Evolutionary conservation across 2,329 filamentous ascomycete species (phyloP), one percentile per base, ranked within the genome.

Genomic region (Colletotrichum camelliae): DNA sequence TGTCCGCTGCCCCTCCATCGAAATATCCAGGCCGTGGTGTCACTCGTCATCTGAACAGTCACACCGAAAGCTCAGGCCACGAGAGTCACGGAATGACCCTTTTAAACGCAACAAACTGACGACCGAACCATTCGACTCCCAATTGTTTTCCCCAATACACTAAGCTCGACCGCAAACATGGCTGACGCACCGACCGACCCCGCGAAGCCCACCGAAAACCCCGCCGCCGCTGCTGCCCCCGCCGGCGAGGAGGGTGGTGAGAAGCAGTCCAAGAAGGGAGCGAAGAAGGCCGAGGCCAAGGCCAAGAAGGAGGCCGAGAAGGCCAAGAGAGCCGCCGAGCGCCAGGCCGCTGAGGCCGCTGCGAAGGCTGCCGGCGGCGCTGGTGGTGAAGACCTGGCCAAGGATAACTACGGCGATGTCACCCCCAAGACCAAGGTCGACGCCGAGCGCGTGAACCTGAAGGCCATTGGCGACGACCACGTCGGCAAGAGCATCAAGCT

Each of bases 271-370:
- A 96, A 97, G 87, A 96, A 93, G 85, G 95, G 93, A 18, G 87
- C 94, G 78, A 97, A 97, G 88, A 98, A 97, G 88, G 93, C 94
- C 61, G 94, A 94, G 80, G 90, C 90, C 77, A 97, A 97, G 87
- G 95, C 96, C 33, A 96, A 96, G 87, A 96, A 96, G 84, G 96
- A 97, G 86, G 94, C 94, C 15, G 90, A 92, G 83, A 97, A 97
- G 86, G 94, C 94, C 81, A 83, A 91, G 27, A 67, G 52, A 27
- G 76, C 73, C n/a, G 76, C 76, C 2, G 69, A 72, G 94, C 94
- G 52, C 8, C 48, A 68, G 52, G 67, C 67, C 77, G 91, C 91
- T 58, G 91, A 92, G 75, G 93, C 93, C 75, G 92, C 93, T 57
- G 91, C 92, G 78, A 92, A 93, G 77, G 93, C 92, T 39, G 90